Base-by-base conservation (phyloP, 2,329 filamentous ascomycete genomes). In the Claviceps digitariae region DNA sequence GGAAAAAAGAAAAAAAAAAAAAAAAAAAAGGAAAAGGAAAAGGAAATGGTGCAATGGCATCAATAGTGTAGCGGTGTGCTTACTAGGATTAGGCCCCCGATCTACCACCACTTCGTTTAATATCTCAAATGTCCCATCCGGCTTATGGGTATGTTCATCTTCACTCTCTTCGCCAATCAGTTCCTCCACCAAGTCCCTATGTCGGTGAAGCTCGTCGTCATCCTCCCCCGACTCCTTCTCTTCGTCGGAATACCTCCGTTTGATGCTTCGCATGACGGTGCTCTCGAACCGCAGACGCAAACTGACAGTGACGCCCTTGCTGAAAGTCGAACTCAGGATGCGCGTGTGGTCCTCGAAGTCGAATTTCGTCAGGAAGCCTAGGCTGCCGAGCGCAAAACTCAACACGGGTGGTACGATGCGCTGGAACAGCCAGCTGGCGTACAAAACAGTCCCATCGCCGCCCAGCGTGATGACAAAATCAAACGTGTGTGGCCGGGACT, bases 51-150 rank as follows among this genome's bases (percentile, higher is more conserved):
- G 31, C 7, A 7, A n/a, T n/a, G n/a, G n/a, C n/a, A n/a, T n/a
- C n/a, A n/a, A n/a, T n/a, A n/a, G n/a, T n/a, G n/a, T n/a, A n/a
- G n/a, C n/a, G n/a, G n/a, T n/a, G 21, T 36, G 74, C 83, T 73
- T 72, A 89, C 86, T 95, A 47, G 91, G 83, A 67, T 94, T 96
- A 7, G 93, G 93, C 0, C 93, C 93, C 20, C 93, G 79, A 64
- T 98, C 93, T 31, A 97, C 82, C 9, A 98, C 91, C n/a, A 97
- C 83, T 66, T 98, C 93, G 62, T 98, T 98, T 57, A 98, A 72
- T 54, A 97, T 95, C 67, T 95, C 88, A 66, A 84, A 89, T 1
- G 87, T 90, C 41, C 83, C 82, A 61, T 93, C 88, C 0, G 90
- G 90, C 44, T 74, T 78, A 71, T 97, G 93, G 0, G 91, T 97